Percentiles rank a stretch among this genome's conserved stretches.
phyloP scores from a whole-genome alignment of 331 rosid genomes.

The Stylosanthes scabra region DNA sequence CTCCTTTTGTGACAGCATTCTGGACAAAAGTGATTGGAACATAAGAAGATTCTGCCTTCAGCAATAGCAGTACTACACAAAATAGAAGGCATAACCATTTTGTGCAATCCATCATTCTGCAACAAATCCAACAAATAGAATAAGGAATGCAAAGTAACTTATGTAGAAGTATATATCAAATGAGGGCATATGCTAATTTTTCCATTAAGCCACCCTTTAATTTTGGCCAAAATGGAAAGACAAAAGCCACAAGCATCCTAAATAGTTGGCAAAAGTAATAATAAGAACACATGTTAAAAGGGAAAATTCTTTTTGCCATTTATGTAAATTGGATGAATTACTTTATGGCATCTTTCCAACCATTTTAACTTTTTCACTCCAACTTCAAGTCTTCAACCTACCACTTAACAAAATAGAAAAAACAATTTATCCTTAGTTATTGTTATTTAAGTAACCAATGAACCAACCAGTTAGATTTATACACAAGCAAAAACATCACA shows the following conservation, averaged over 20 bases:
- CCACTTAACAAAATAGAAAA: background rate
- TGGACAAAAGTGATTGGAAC: conserved; percentile 73
- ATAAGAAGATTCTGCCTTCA: conserved; percentile 56
- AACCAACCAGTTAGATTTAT: background rate
- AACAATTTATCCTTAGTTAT: background rate
- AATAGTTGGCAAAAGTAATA: background rate
- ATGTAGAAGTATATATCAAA: background rate
- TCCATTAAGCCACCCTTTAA: background rate
- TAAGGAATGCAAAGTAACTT: background rate
- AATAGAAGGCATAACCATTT: conserved; percentile 56
- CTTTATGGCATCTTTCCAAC: background rate
- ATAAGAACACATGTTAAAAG: conserved; percentile 8
- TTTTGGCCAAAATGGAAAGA: background rate
- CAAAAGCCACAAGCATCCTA: conserved; percentile 14
- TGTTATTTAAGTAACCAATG: conserved; percentile 22
- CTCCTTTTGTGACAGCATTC: conserved; percentile 81
- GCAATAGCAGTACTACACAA: conserved; percentile 44
- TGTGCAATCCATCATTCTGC: conserved; percentile 83
- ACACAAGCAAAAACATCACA: background rate
- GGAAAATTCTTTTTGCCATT: background rate
- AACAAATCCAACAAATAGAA: conserved; percentile 23
- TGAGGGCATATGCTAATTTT: background rate
- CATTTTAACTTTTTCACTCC: background rate
- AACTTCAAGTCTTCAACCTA: conserved; percentile 14
- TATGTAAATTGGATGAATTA: background rate